Base-by-base conservation (phyloP, 345 rosid species). In the Litchi chinensis region DNA sequence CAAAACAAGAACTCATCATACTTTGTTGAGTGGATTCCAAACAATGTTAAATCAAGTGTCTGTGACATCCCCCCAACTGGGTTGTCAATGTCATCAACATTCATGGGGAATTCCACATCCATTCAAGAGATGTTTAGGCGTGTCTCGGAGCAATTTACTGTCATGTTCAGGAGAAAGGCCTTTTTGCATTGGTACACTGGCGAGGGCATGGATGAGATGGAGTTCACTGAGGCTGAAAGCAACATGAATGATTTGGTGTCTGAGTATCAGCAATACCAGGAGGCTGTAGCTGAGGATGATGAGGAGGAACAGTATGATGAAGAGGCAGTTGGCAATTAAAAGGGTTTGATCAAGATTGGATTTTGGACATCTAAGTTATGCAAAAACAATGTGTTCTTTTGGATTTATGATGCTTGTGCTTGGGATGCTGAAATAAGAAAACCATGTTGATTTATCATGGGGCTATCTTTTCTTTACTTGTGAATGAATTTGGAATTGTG, bases 191-290 rank as follows among this genome's bases (percentile, higher is more conserved):
- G 98, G 96, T 93, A 94, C 75, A 94, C 97, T 0, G 98, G 97
- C 43, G 96, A 94, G 71, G 98, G 98, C 22, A 94, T 94, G 98
- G 98, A 94, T 72, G 97, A 94, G 76, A 94, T 94, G 98, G 97
- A 94, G 83, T 94, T 94, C 69, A 94, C 97, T 0, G 97, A 92
- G 87, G 98, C 98, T 0, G 97, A 93, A 78, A 93, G 97, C 59
- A 94, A 94, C 71, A 93, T 94, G 97, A 94, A 94, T 56, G 98
- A 94, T 59, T 86, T 94, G 83, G 98, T 94, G 0, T 93, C 97
- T 0, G 96, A 93, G 82, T 94, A 94, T 81, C 96, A 93, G 83
- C 95, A 94, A 68, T 94, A 94, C 79, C 97, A 93, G 75, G 97
- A 94, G 11, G 97, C 96, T 2, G 88, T 79, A 0, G 98, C 91